These are phyloP conservation scores for Digitaria exilis DNA, from an alignment of 202 grass and related monocot species.

Conservation along the genomic window DNA sequence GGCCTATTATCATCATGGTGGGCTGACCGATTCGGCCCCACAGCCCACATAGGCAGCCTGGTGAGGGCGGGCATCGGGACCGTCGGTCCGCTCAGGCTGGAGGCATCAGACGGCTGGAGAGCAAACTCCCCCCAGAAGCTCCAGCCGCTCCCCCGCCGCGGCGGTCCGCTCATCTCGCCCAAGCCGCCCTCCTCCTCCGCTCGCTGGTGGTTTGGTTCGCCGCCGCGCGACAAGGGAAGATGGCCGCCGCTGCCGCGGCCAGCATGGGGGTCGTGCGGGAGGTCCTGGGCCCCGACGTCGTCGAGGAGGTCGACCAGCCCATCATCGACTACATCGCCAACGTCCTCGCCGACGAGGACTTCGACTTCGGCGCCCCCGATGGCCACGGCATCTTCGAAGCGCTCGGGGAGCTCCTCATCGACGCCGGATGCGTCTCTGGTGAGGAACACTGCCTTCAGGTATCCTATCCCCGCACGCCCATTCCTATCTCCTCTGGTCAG, in stretches of 20 bases:
- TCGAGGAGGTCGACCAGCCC: slow-evolving; percentile 72
- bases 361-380: slow-evolving; percentile 79
- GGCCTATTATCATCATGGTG: too few species aligned
- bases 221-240: neutral
- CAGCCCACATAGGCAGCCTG: too few species aligned
- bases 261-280: slow-evolving; percentile 86
- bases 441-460: slow-evolving; percentile 66
- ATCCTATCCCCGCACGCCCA: neutral
- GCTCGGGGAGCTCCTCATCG: slow-evolving; percentile 84
- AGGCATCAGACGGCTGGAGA: too few species aligned
- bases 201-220: neutral
- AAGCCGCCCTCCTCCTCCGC: too few species aligned
- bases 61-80: too few species aligned
- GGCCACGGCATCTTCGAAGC: slow-evolving; percentile 83
- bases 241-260: slow-evolving; percentile 52
- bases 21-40: too few species aligned
- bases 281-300: slow-evolving; percentile 61
- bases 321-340: slow-evolving; percentile 96
- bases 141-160: neutral
- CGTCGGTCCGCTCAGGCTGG: too few species aligned
- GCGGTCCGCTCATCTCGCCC: neutral
- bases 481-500: too few species aligned
- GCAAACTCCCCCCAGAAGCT: neutral
- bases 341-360: slow-evolving; percentile 97
- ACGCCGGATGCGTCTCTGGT: slow-evolving; percentile 73